A percentile compares a stretch with the other conserved stretches of the same genome.
Conservation (phyloP, 305 asterid species). For the Solanum hybrid region DNA sequence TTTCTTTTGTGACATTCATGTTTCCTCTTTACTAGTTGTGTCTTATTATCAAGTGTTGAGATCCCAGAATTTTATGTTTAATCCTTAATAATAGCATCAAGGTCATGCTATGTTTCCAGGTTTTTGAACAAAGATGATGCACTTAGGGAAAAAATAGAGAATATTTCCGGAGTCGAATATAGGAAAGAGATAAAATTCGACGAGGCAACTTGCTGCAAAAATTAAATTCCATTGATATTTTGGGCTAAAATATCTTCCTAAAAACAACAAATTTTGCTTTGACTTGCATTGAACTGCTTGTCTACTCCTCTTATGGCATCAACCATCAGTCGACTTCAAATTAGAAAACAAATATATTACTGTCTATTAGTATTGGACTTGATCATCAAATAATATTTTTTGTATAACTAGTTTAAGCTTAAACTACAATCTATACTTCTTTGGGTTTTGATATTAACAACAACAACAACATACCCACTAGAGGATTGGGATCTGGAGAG, state of each 20-base stretch:
- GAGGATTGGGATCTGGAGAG: background rate
- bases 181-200: background rate
- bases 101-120: background rate
- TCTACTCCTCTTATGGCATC: background rate
- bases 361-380: background rate
- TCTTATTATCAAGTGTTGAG: background rate
- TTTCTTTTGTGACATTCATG: slow-evolving; percentile 9
- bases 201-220: background rate
- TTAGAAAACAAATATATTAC: background rate
- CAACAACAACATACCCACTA: background rate
- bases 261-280: background rate
- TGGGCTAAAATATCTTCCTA: background rate
- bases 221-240: background rate
- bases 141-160: background rate
- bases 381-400: background rate
- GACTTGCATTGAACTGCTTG: background rate
- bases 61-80: background rate
- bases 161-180: background rate
- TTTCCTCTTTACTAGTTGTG: background rate
- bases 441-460: background rate
- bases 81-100: background rate
- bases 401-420: background rate
- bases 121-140: background rate
- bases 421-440: background rate
- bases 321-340: background rate